A percentile compares a stretch with the other conserved stretches of the same genome.
Conservation (phyloP, 2,329 filamentous ascomycete species). For the Chaetomium olivaceum region DNA sequence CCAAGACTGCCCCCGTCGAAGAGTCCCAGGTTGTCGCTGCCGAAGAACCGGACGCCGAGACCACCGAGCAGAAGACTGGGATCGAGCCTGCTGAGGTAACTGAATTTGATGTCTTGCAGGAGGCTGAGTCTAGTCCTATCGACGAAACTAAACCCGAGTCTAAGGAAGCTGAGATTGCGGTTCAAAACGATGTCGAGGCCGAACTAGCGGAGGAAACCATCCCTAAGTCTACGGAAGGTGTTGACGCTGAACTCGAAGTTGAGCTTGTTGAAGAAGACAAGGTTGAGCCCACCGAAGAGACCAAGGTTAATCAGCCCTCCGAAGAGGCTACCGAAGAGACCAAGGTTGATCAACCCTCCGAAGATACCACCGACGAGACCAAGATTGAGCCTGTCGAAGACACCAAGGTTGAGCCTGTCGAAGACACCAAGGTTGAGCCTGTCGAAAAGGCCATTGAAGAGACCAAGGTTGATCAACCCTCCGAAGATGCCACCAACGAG, state of each 20-base stretch:
- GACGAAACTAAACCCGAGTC: slow-evolving; percentile 2
- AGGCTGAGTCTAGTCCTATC: neutral
- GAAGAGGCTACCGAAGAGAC: neutral
- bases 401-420: slow-evolving; percentile 6
- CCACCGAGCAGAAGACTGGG: neutral
- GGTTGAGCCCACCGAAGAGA: slow-evolving; percentile 9
- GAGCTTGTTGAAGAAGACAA: slow-evolving; percentile 15
- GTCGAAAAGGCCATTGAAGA: slow-evolving; percentile 13
- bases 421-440: slow-evolving; percentile 9
- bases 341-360: no score
- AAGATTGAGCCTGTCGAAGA: slow-evolving; percentile 12
- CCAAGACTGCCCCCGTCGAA: neutral
- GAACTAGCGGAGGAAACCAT: slow-evolving; percentile 5
- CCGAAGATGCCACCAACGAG: neutral
- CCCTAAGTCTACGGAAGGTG: neutral
- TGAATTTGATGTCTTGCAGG: neutral
- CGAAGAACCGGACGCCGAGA: neutral
- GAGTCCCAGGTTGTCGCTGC: slow-evolving; percentile 4
- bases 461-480: slow-evolving; percentile 15
- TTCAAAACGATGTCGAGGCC: neutral
- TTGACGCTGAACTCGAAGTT: slow-evolving; percentile 1
- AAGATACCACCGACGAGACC: neutral
- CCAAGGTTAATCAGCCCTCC: neutral
- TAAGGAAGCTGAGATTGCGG: neutral
- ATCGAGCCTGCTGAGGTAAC: neutral